Conservation (phyloP, 306 rosid species). For the Begonia masoniana region DNA sequence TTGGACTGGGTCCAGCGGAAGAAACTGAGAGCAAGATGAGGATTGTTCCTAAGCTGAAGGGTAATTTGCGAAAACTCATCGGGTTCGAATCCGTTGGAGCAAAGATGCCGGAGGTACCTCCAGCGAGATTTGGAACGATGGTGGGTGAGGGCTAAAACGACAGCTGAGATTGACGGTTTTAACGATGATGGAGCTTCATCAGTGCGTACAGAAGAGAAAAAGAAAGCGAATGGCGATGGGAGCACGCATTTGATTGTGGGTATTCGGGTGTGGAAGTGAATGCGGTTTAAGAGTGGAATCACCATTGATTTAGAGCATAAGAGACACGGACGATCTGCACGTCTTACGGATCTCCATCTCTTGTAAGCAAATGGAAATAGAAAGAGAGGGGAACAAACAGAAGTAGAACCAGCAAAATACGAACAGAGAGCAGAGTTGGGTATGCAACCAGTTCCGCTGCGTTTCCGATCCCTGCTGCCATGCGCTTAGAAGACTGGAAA, state of each 20-base stretch:
- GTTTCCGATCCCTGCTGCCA: no score
- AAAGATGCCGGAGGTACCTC: constrained; percentile 38
- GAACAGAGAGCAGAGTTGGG: no score
- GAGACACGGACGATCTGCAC: not conserved
- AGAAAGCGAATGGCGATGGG: not conserved
- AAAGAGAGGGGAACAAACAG: no score
- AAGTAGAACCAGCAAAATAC: no score
- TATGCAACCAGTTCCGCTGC: no score
- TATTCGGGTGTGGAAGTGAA: constrained; percentile 2
- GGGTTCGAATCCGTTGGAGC: constrained; percentile 41
- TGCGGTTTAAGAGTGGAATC: constrained; percentile 15
- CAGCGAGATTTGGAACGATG: constrained; percentile 76
- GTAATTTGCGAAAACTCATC: constrained; percentile 41
- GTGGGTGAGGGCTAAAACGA: constrained; percentile 44
- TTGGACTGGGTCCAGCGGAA: constrained; percentile 46
- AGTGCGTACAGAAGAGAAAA: constrained; percentile 11
- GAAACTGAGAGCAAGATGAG: constrained; percentile 63
- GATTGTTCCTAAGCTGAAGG: constrained; percentile 42
- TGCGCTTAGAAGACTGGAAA: no score
- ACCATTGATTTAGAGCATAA: constrained; percentile 14
- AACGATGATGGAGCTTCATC: constrained; percentile 1
- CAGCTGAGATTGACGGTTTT: constrained; percentile 13
- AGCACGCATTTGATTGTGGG: constrained; percentile 6
- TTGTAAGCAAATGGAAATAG: no score
- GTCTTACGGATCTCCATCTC: no score